These are phyloP conservation scores for Epichloe amarillans DNA, from an alignment of 2,329 filamentous ascomycete genomes.

Conservation along the genomic window DNA sequence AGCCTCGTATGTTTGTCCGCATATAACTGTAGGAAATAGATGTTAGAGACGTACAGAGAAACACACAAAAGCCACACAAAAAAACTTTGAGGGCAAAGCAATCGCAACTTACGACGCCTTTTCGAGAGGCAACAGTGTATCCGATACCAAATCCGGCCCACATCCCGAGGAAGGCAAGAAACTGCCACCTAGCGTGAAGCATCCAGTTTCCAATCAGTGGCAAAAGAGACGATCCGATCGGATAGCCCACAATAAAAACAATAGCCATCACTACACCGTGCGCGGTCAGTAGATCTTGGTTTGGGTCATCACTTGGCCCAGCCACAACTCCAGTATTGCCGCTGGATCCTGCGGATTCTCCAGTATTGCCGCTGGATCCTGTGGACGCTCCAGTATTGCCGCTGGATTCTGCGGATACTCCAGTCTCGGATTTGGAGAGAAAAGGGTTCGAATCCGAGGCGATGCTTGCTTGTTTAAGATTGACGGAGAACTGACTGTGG, in stretches of 20 bases:
- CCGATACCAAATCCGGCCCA: constrained; percentile 48
- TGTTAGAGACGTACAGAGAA: neutral
- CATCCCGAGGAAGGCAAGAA: constrained; percentile 40
- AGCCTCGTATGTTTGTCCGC: constrained; percentile 39
- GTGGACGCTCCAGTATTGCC: neutral
- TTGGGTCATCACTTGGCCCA: constrained; percentile 5
- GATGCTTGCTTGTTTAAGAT: constrained; percentile 35
- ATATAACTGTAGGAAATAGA: constrained; percentile 31
- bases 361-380: neutral
- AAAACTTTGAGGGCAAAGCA: neutral
- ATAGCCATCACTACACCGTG: constrained; percentile 51
- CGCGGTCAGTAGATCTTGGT: constrained; percentile 21
- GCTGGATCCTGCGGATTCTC: neutral
- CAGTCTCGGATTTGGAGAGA: constrained; percentile 7
- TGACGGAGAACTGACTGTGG: constrained; percentile 30
- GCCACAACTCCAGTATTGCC: neutral
- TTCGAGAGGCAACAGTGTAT: constrained; percentile 29
- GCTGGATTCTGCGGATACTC: neutral
- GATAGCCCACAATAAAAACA: constrained; percentile 46
- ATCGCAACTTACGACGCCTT: constrained; percentile 25
- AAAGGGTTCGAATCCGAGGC: constrained; percentile 41
- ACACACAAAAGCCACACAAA: neutral
- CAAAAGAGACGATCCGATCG: constrained; percentile 47
- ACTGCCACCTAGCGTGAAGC: constrained; percentile 44
- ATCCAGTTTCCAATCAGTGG: constrained; percentile 43